phyloP scores from a whole-genome alignment of 192 early-diverging fungal genomes.

The Coemansia sp. region DNA sequence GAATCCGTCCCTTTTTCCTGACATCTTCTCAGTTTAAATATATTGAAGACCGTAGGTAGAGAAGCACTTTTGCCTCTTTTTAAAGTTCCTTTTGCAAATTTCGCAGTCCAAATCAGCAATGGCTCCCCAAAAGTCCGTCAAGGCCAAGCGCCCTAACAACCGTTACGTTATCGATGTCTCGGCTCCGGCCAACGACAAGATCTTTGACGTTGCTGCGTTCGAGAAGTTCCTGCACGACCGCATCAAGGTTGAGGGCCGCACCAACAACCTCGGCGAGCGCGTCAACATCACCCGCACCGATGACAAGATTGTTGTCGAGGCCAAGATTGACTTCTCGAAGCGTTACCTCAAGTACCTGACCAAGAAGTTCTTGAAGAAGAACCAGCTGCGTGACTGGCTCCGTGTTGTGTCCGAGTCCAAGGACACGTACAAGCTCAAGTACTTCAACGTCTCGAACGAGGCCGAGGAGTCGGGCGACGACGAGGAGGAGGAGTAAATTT shows the following conservation, averaged over 20 bases:
- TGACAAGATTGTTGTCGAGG: conserved; percentile 75
- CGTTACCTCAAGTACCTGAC: conserved; percentile 99
- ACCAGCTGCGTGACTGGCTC: conserved; percentile 97
- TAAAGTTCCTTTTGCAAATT: conserved; percentile 1
- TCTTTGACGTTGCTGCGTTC: conserved; percentile 95
- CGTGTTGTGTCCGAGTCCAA: conserved; percentile 90
- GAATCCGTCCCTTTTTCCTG: conserved; percentile 47
- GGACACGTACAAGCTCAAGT: conserved; percentile 91
- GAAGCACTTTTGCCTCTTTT: conserved; percentile 31
- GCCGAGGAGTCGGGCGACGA: conserved; percentile 36
- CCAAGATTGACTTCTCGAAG: conserved; percentile 87
- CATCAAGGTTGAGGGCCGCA: conserved; percentile 96
- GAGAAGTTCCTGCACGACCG: conserved; percentile 98
- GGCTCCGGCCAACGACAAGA: conserved; percentile 88
- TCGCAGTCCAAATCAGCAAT: conserved; percentile 22
- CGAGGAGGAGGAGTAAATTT: conserved; percentile 52
- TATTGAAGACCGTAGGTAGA: conserved; percentile 51
- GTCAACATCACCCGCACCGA: conserved; percentile 82
- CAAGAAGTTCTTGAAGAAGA: conserved; percentile 99
- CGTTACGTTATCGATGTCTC: conserved; percentile 95
- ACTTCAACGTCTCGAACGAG: conserved; percentile 66
- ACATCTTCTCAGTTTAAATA: conserved; percentile 24
- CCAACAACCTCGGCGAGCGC: conserved; percentile 87
- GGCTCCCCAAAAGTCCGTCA: conserved; percentile 47
- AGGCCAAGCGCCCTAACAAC: conserved; percentile 63